These are phyloP conservation scores for Decorospora gaudefroyi DNA, from an alignment of 2,329 filamentous ascomycete genomes.

Conservation along the genomic window DNA sequence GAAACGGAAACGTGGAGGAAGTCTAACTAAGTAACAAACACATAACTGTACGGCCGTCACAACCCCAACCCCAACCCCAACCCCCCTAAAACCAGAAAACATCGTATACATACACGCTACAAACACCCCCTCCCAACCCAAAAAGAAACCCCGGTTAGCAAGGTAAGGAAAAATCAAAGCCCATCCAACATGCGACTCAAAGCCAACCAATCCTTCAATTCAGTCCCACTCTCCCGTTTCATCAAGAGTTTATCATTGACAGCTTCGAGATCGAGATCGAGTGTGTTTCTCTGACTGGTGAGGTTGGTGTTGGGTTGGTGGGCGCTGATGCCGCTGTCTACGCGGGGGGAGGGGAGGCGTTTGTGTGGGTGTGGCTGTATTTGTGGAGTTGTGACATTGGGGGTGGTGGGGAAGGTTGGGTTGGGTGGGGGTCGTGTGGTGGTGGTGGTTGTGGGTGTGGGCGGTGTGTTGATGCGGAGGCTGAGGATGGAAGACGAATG, in stretches of 20 bases:
- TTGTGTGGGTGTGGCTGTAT: conserved; percentile 3
- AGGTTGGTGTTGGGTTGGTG: not conserved
- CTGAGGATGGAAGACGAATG: conserved; percentile 21
- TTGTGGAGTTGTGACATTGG: conserved; percentile 6
- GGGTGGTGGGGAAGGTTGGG: conserved; percentile 5
- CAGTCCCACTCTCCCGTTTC: conserved; percentile 11
- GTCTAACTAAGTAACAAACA: too few species aligned
- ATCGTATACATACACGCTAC: too few species aligned
- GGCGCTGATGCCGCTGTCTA: conserved; percentile 5
- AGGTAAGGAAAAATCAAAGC: conserved; percentile 2
- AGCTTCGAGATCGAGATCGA: conserved; percentile 14
- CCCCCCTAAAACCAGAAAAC: too few species aligned
- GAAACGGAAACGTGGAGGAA: too few species aligned
- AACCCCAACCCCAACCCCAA: too few species aligned
- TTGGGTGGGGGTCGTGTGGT: not conserved
- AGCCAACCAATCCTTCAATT: conserved; percentile 23
- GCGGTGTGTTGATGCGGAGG: conserved; percentile 18
- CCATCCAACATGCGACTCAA: conserved; percentile 22
- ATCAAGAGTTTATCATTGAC: conserved; percentile 2
- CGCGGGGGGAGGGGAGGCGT: conserved; percentile 6
- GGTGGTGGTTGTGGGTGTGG: conserved; percentile 1
- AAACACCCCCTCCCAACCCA: too few species aligned
- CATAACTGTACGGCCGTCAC: too few species aligned
- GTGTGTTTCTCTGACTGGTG: conserved; percentile 15
- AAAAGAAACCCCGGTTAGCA: not conserved